Evolutionary conservation across 1,139 yeast species (phyloP).

Genomic region (Zygosaccharomyces sapae): DNA sequence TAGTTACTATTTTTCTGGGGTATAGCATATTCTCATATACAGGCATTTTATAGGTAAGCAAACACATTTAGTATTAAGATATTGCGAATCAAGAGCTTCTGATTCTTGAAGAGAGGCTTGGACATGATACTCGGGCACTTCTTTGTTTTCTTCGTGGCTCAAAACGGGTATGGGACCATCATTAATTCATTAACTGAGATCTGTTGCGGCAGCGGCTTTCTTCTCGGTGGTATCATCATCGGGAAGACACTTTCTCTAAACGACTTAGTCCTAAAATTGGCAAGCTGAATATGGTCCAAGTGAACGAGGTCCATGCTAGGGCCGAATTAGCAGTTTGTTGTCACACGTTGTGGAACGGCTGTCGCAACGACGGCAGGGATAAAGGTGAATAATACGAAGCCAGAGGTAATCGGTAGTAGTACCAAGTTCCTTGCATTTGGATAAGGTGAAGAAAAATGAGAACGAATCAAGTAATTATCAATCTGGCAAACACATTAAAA

Average conservation of each 20-base stretch:
- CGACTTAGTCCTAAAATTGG: slow-evolving; percentile 7
- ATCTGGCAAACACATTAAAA: slow-evolving; percentile 24
- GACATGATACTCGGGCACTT: not conserved
- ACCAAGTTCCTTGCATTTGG: not conserved
- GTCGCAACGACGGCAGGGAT: slow-evolving; percentile 30
- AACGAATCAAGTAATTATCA: slow-evolving; percentile 10
- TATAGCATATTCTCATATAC: slow-evolving; percentile 2
- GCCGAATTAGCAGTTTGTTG: slow-evolving; percentile 29
- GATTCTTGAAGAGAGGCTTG: not conserved
- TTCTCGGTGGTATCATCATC: slow-evolving; percentile 11
- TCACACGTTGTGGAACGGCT: slow-evolving; percentile 32
- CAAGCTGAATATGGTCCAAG: slow-evolving; percentile 24
- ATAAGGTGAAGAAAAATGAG: not conserved
- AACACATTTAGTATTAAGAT: not conserved
- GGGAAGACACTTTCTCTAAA: not conserved
- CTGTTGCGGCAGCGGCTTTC: slow-evolving; percentile 10
- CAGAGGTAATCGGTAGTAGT: slow-evolving; percentile 11
- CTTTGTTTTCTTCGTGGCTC: not conserved
- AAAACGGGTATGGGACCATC: not conserved
- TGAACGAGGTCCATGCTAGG: slow-evolving; percentile 33
- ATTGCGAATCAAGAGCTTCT: not conserved
- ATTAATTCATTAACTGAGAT: not conserved
- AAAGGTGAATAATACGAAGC: slow-evolving; percentile 26
- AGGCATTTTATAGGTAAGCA: not conserved
- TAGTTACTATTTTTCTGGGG: slow-evolving; percentile 7